Evolutionary conservation across 1,284 basidiomycete species (phyloP).

Genomic region (Ustilago trichophora): DNA sequence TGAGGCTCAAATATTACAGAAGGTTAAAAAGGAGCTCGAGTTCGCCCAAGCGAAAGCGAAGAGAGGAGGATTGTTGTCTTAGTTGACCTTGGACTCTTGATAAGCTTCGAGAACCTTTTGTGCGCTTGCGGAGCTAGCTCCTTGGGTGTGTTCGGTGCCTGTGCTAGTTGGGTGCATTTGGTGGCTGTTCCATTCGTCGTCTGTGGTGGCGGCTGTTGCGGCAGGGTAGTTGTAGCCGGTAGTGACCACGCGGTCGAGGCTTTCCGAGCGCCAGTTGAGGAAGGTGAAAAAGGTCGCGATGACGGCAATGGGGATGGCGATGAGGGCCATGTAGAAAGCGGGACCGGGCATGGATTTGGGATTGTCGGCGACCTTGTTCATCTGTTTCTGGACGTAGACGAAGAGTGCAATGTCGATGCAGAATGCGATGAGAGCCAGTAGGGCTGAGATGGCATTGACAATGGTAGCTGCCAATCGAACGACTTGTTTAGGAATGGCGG

Average conservation of each 20-base stretch:
- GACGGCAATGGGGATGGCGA: conserved; percentile 22
- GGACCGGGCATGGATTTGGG: conserved; percentile 19
- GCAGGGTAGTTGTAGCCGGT: conserved; percentile 18
- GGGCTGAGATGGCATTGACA: conserved; percentile 8
- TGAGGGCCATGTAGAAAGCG: conserved; percentile 43
- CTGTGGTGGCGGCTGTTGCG: no score
- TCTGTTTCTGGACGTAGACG: conserved; percentile 31
- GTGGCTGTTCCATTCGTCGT: conserved; percentile 19
- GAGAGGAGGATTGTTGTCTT: no score
- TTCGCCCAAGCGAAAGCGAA: no score
- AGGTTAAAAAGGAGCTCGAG: no score
- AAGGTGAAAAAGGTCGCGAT: conserved; percentile 5
- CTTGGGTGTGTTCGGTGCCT: conserved; percentile 1
- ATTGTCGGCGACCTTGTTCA: conserved; percentile 7
- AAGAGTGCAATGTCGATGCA: conserved; percentile 37
- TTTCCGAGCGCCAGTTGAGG: conserved; percentile 23
- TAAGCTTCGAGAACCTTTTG: conserved; percentile 40
- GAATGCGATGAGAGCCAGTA: conserved; percentile 27
- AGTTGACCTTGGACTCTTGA: conserved; percentile 12
- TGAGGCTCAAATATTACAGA: no score
- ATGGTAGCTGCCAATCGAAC: conserved; percentile 18
- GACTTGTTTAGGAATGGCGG: conserved; percentile 20
- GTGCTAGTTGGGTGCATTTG: no score
- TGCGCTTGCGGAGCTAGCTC: neutral
- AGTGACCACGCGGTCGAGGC: conserved; percentile 9